phyloP scores from a whole-genome alignment of 1,284 basidiomycete species.

The Marasmius oreades region DNA sequence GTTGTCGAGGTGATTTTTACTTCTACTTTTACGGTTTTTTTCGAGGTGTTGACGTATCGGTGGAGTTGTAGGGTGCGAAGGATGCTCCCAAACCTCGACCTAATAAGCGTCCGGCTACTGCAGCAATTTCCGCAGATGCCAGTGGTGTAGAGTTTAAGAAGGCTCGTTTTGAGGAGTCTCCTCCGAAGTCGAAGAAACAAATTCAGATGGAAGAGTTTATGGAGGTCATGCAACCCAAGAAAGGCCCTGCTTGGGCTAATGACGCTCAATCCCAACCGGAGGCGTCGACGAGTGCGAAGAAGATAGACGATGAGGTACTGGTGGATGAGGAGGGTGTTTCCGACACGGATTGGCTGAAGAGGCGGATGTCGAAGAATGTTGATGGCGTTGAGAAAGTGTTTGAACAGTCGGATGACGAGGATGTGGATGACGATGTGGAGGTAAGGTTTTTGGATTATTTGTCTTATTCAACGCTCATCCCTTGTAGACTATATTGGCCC shows the following conservation, averaged over 20 bases:
- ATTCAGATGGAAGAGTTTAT: slow-evolving; percentile 55
- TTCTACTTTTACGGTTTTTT: slow-evolving; percentile 1
- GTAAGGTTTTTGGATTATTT: background rate
- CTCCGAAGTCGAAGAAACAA: slow-evolving; percentile 29
- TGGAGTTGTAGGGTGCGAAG: slow-evolving; percentile 49
- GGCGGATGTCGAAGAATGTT: slow-evolving; percentile 52
- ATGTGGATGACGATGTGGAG: slow-evolving; percentile 16
- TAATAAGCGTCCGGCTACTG: slow-evolving; percentile 62
- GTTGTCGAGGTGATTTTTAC: slow-evolving; percentile 65
- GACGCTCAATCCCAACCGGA: slow-evolving; percentile 33
- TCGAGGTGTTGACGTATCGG: slow-evolving; percentile 7
- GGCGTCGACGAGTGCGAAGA: slow-evolving; percentile 15
- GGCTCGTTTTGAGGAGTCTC: slow-evolving; percentile 16
- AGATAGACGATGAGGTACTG: slow-evolving; percentile 15
- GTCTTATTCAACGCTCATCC: background rate
- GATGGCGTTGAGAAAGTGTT: slow-evolving; percentile 48
- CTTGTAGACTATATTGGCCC: no score
- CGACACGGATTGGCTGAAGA: slow-evolving; percentile 76
- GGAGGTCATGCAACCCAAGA: slow-evolving; percentile 61
- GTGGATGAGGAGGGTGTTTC: slow-evolving; percentile 37
- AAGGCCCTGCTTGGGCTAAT: slow-evolving; percentile 69
- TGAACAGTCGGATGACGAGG: slow-evolving; percentile 59
- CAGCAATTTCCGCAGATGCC: slow-evolving; percentile 18
- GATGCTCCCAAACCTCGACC: slow-evolving; percentile 62
- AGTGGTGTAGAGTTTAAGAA: slow-evolving; percentile 15